Evolutionary conservation across 2,329 filamentous ascomycete genomes (phyloP).

Genomic region (Cercospora citrullina): DNA sequence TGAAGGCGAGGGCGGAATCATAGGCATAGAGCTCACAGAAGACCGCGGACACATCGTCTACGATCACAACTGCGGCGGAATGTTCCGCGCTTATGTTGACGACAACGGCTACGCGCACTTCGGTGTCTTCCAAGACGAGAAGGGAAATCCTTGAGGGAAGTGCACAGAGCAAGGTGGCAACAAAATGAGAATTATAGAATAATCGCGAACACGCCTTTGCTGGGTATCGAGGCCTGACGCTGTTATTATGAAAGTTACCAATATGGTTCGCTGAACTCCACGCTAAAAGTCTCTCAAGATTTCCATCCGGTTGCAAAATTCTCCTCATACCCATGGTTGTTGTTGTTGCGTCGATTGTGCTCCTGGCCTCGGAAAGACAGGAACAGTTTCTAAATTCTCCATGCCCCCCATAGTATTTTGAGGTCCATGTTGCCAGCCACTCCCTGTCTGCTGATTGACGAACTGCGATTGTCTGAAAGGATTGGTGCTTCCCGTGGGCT

Average conservation of each 20-base stretch:
- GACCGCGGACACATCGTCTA: conserved; percentile 61
- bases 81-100: conserved; percentile 80
- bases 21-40: conserved; percentile 68
- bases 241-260: conserved; percentile 5
- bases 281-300: conserved; percentile 8
- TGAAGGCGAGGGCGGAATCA: conserved; percentile 82
- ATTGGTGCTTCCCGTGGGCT: conserved; percentile 86
- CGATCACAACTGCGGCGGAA: conserved; percentile 83
- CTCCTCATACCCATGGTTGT: conserved; percentile 13
- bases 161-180: neutral
- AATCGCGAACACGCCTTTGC: conserved; percentile 5
- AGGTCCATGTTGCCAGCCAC: conserved; percentile 78
- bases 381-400: conserved; percentile 75
- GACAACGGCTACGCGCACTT: conserved; percentile 56
- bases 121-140: conserved; percentile 25
- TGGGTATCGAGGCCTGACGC: conserved; percentile 8
- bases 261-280: conserved; percentile 13
- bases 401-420: conserved; percentile 77
- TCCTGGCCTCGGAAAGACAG: conserved; percentile 81
- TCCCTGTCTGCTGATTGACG: conserved; percentile 82
- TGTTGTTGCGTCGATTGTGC: conserved; percentile 34
- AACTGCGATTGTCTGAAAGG: conserved; percentile 91
- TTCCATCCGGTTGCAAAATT: neutral
- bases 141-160: neutral
- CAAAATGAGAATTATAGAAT: neutral